Base-by-base conservation (phyloP, 164 flowering plant genomes). In the Tetracentron sinense region DNA sequence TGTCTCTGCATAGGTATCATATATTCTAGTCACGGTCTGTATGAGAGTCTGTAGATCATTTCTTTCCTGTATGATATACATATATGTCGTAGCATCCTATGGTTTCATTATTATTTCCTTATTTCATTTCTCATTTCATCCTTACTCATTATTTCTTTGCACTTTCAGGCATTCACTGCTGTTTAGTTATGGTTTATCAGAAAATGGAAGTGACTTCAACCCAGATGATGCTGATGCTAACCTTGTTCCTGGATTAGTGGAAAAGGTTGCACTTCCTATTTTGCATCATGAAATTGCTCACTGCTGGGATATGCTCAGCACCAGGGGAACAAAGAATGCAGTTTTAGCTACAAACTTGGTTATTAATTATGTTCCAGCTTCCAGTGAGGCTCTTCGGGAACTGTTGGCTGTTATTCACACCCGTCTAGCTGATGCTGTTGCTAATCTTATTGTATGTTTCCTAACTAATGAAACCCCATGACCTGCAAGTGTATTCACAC, bases 271-370 rank as follows among this genome's bases (percentile, higher is more conserved):
- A 54, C 74, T 95, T 65, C 97, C 97, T 7, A 79, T 92, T 58
- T 67, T 95, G 80, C 96, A 87, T 68, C 96, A 92, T 70, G 84
- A 95, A 63, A 77, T 95, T 63, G 78, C 78, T 42, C 81, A 79
- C 22, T 95, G 97, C 72, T 95, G 99, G 99, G 97, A 92, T 70
- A 78, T 88, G 68, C 84, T 91, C 30, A 95, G 99, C 63, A 80
- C 88, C 47, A 77, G 70, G 38, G 92, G 77, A 72, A 88, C 97
- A 2, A 84, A 63, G 55, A 85, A 83, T 78, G 97, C 91, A 27
- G 92, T 88, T 72, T 78, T 82, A 56, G 97, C 97, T 52, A 85
- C 87, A 54, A 75, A 71, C 61, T 63, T 92, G 82, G 75, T 95
- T 42, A 74, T 78, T 30, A 74, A 56, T 64, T 91, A 92, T 75